phyloP scores from a whole-genome alignment of 1,284 basidiomycete genomes.

The Rhodotorula sp. region DNA sequence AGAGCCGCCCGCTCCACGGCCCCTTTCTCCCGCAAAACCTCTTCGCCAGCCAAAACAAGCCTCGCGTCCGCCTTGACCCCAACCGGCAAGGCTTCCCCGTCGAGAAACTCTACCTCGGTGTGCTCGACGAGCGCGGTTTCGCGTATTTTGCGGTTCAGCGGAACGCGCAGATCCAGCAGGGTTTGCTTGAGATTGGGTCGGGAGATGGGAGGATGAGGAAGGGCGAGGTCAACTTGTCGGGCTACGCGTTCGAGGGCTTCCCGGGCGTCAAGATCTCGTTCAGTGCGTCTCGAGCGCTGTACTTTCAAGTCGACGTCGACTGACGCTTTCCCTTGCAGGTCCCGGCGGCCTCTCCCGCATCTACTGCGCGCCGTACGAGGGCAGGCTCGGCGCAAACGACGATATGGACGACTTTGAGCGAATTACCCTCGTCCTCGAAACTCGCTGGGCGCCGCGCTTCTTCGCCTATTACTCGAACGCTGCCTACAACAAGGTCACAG shows the following conservation, averaged over 20 bases:
- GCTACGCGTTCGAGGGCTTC: slow-evolving; percentile 6
- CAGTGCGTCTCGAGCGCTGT: background rate
- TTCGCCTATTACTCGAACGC: background rate
- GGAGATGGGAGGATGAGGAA: background rate
- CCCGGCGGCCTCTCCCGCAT: slow-evolving; percentile 5
- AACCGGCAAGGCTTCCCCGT: slow-evolving; percentile 5
- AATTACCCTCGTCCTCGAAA: slow-evolving; percentile 5
- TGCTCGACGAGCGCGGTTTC: slow-evolving; percentile 19
- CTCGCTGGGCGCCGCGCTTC: slow-evolving; percentile 11
- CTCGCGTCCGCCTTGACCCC: slow-evolving; percentile 1
- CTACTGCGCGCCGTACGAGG: background rate
- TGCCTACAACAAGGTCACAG: background rate
- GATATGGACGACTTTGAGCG: background rate
- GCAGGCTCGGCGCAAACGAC: background rate
- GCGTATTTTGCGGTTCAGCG: slow-evolving; percentile 4
- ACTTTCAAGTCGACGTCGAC: background rate
- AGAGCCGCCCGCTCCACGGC: background rate
- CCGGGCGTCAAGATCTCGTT: slow-evolving; percentile 7
- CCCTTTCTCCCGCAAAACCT: background rate
- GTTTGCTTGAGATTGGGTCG: background rate
- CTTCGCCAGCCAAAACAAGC: background rate
- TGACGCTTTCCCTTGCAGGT: background rate
- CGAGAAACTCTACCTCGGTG: slow-evolving; percentile 11
- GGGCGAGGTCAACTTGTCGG: slow-evolving; percentile 4
- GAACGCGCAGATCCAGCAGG: background rate